A percentile compares a stretch with the other conserved stretches of the same genome.
phyloP scores from a whole-genome alignment of 768 basidiomycete species.

The Boletus tomentosulus region DNA sequence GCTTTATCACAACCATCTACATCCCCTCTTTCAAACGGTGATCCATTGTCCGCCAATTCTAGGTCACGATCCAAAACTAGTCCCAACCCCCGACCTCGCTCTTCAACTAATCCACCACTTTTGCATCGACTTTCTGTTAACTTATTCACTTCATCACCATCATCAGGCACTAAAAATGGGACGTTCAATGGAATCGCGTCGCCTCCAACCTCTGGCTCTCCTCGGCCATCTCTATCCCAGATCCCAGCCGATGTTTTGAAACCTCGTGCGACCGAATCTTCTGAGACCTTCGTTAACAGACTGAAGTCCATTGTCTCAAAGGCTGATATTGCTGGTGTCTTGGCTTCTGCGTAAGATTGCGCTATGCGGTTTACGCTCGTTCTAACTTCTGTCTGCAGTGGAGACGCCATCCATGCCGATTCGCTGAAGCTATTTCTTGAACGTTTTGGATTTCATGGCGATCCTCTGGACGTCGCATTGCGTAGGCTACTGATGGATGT shows the following conservation, averaged over 20 bases:
- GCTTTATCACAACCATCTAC: slow-evolving; percentile 19
- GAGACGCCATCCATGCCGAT: slow-evolving; percentile 62
- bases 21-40: slow-evolving; percentile 9
- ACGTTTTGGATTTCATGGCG: slow-evolving; percentile 71
- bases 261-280: slow-evolving; percentile 61
- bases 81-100: slow-evolving; percentile 40
- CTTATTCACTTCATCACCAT: slow-evolving; percentile 49
- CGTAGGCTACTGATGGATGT: slow-evolving; percentile 89
- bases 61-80: slow-evolving; percentile 17
- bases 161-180: slow-evolving; percentile 25
- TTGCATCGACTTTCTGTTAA: slow-evolving; percentile 68
- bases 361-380: slow-evolving; percentile 1
- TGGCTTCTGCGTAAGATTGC: slow-evolving; percentile 72
- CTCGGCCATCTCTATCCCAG: slow-evolving; percentile 42
- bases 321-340: slow-evolving; percentile 71
- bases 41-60: slow-evolving; percentile 1
- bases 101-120: slow-evolving; percentile 64
- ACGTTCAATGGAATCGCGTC: slow-evolving; percentile 9
- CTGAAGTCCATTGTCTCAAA: slow-evolving; percentile 63
- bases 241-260: slow-evolving; percentile 44
- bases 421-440: slow-evolving; percentile 71
- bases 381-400: slow-evolving; percentile 39
- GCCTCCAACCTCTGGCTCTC: slow-evolving; percentile 36
- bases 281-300: slow-evolving; percentile 64
- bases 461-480: slow-evolving; percentile 89